Evolutionary conservation across 441 rosid species (phyloP).

Genomic region (Mallotus repandus): DNA sequence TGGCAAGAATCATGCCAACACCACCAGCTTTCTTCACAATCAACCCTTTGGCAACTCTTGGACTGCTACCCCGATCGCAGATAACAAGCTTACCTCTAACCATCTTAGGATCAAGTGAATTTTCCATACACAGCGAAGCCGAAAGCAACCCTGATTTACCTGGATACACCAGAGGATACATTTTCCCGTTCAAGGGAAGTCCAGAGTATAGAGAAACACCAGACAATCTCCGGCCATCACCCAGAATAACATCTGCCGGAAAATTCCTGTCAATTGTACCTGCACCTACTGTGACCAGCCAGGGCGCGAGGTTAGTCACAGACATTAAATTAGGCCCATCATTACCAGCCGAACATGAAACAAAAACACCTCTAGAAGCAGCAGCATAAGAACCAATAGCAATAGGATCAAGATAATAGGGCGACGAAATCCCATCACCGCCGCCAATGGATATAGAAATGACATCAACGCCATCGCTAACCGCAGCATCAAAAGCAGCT

Average conservation of each 20-base stretch:
- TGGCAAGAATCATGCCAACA: slow-evolving; percentile 73
- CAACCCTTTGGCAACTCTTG: slow-evolving; percentile 68
- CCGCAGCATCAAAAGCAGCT: slow-evolving; percentile 71
- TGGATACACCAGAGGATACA: slow-evolving; percentile 74
- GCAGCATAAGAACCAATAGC: slow-evolving; percentile 72
- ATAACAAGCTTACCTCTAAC: slow-evolving; percentile 69
- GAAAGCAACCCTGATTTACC: slow-evolving; percentile 60
- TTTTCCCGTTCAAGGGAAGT: slow-evolving; percentile 42
- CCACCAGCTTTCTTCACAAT: slow-evolving; percentile 83
- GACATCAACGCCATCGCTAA: slow-evolving; percentile 63
- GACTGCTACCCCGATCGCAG: slow-evolving; percentile 71
- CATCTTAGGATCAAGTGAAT: slow-evolving; percentile 54
- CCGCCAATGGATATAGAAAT: slow-evolving; percentile 74
- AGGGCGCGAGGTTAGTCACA: slow-evolving; percentile 68
- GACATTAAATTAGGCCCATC: slow-evolving; percentile 72
- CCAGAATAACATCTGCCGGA: slow-evolving; percentile 60
- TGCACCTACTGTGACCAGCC: slow-evolving; percentile 66
- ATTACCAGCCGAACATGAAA: slow-evolving; percentile 64
- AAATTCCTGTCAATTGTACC: slow-evolving; percentile 66
- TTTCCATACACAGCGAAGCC: slow-evolving; percentile 72
- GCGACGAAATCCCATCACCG: slow-evolving; percentile 63
- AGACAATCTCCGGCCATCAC: slow-evolving; percentile 48
- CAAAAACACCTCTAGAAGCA: slow-evolving; percentile 51
- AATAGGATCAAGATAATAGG: slow-evolving; percentile 73
- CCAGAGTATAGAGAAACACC: slow-evolving; percentile 76